Conservation (phyloP, 768 basidiomycete species). For the Leccinellum luteum region DNA sequence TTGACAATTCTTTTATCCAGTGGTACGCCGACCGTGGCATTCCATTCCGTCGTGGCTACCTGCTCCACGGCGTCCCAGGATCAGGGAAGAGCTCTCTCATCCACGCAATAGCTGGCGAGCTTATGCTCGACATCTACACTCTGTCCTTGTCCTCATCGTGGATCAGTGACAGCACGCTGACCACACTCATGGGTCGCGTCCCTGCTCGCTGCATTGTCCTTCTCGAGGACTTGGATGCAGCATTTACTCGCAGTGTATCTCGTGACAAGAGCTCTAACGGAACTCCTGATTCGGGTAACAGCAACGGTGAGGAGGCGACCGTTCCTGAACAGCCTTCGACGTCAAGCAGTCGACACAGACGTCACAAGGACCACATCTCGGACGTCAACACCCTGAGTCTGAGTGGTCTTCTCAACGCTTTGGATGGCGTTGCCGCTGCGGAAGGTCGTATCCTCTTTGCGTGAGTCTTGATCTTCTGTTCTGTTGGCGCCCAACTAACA, state of each 20-base stretch:
- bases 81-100: constrained; percentile 86
- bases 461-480: constrained; percentile 44
- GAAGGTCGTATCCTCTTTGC: constrained; percentile 89
- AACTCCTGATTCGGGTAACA: constrained; percentile 37
- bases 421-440: constrained; percentile 84
- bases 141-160: constrained; percentile 82
- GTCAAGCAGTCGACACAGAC: constrained; percentile 42
- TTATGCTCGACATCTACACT: constrained; percentile 90
- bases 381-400: constrained; percentile 80
- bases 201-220: constrained; percentile 84
- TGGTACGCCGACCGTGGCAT: constrained; percentile 95
- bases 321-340: constrained; percentile 28
- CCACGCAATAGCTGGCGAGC: constrained; percentile 83
- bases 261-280: constrained; percentile 57
- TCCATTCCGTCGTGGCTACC: constrained; percentile 86
- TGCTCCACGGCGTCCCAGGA: constrained; percentile 81
- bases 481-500: not conserved
- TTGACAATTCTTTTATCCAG: constrained; percentile 31
- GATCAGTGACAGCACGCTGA: constrained; percentile 86
- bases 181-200: constrained; percentile 82
- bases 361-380: constrained; percentile 57
- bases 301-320: constrained; percentile 33
- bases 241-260: constrained; percentile 73
- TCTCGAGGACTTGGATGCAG: constrained; percentile 88
- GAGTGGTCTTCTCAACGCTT: constrained; percentile 78